Base-by-base conservation (phyloP, 192 early-diverging fungal genomes). In the Coemansia sp. region DNA sequence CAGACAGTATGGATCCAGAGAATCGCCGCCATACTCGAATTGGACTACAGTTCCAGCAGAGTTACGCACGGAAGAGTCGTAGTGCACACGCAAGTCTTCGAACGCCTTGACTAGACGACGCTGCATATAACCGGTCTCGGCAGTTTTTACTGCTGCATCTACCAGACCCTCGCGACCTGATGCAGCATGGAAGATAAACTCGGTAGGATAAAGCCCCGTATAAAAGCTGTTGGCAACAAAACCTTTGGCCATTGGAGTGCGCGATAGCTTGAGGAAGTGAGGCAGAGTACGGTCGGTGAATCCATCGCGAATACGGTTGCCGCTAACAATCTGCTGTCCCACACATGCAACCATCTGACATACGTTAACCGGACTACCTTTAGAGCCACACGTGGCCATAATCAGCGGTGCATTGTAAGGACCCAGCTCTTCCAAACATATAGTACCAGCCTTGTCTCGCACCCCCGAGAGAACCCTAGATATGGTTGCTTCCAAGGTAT, bases 311-410 rank as follows among this genome's bases (percentile, higher is more conserved):
- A 99, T 91, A 84, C 97, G 94, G 55, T 79, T 88, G 46, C 92
- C 91, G 68, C 87, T 92, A 70, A 99, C 93, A 87, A 97, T 98
- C 68, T 99, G 97, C 79, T 99, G 97, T 59, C 95, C 97, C 56
- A 99, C 97, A 87, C 94, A 96, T 55, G 96, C 94, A 63, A 98
- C 92, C 97, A 99, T 99, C 68, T 99, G 97, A 21, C 91, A 97
- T 59, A 98, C 96, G 81, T 99, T 99, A 71, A 94, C 86, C 41
- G 90, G 84, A 44, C 94, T 97, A 61, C 97, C 97, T 71, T 99
- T 99, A 40, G 97, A 99, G 35, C 94, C 96, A 74, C 96, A 98
- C n/a, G 90, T 82, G 14, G 92, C 93, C 97, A 99, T 99, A 78
- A 96, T 98, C 45, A 93, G 81, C 15, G 96, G 96, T 12, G 94